These are phyloP conservation scores for Aschersonia sp. DNA, from an alignment of 2,329 filamentous ascomycete genomes.

Conservation along the genomic window DNA sequence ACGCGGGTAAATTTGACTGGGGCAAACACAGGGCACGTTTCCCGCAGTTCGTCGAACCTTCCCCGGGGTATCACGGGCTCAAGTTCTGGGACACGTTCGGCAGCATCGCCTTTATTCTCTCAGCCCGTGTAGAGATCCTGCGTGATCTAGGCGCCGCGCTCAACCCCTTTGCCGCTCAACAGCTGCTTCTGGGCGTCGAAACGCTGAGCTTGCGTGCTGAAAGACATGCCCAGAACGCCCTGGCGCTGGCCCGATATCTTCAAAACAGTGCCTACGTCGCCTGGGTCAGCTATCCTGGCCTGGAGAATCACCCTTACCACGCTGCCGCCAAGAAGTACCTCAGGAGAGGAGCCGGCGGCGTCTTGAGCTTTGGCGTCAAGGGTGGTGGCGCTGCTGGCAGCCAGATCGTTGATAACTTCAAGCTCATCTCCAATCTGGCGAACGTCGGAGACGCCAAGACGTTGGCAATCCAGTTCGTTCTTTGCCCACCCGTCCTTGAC, in stretches of 20 bases:
- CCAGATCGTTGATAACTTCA: constrained; percentile 85
- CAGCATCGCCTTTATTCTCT: constrained; percentile 65
- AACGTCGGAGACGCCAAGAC: constrained; percentile 97
- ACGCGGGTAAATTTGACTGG: constrained; percentile 91
- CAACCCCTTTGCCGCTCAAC: constrained; percentile 86
- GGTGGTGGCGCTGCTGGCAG: constrained; percentile 72
- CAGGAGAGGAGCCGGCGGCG: constrained; percentile 71
- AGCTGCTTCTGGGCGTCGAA: constrained; percentile 78
- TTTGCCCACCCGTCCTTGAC: not conserved
- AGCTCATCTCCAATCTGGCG: constrained; percentile 87
- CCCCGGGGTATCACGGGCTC: constrained; percentile 80
- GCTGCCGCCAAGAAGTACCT: constrained; percentile 77
- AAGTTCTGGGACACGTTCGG: constrained; percentile 94
- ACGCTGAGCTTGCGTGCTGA: constrained; percentile 79
- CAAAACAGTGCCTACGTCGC: constrained; percentile 70
- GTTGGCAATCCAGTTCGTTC: constrained; percentile 60
- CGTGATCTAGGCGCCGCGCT: constrained; percentile 73
- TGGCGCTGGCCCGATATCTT: constrained; percentile 69
- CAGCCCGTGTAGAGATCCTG: constrained; percentile 77
- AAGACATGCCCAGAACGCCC: constrained; percentile 72
- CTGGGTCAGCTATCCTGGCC: constrained; percentile 90
- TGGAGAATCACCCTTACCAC: constrained; percentile 71
- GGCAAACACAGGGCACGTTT: constrained; percentile 70
- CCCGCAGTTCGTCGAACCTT: constrained; percentile 83
- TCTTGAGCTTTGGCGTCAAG: constrained; percentile 87